Conservation (phyloP, 345 rosid species). For the Triadica sebifera region DNA sequence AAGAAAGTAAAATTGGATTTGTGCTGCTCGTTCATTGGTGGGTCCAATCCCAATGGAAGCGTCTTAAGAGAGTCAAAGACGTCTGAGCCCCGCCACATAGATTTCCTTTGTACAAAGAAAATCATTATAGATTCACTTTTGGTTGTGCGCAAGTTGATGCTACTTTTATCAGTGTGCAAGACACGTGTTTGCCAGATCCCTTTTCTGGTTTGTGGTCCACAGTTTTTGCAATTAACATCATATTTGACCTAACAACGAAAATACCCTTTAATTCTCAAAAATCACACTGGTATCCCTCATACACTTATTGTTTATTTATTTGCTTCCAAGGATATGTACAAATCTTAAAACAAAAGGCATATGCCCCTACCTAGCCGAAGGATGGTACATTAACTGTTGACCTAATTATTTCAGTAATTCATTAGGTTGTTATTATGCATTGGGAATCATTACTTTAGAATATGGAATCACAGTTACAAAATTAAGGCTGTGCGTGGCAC, state of each 20-base stretch:
- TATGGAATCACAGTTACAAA: neutral
- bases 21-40: slow-evolving; percentile 17
- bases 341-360: neutral
- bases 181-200: neutral
- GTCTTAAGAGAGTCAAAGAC: slow-evolving; percentile 17
- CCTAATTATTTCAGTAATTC: neutral
- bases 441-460: neutral
- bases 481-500: neutral
- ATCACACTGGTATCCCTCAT: neutral
- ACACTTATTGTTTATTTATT: neutral
- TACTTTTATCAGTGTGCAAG: neutral
- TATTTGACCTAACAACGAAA: neutral
- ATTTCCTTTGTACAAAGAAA: neutral
- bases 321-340: neutral
- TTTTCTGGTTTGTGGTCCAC: neutral
- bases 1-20: slow-evolving; percentile 7
- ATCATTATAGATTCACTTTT: neutral
- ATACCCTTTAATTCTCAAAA: slow-evolving; percentile 9
- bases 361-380: neutral
- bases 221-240: slow-evolving; percentile 15
- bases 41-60: slow-evolving; percentile 15
- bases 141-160: neutral
- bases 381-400: neutral
- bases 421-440: neutral
- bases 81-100: slow-evolving; percentile 17